Evolutionary conservation across 257 asterid species (phyloP).

Genomic region (Jacaranda mimosifolia): DNA sequence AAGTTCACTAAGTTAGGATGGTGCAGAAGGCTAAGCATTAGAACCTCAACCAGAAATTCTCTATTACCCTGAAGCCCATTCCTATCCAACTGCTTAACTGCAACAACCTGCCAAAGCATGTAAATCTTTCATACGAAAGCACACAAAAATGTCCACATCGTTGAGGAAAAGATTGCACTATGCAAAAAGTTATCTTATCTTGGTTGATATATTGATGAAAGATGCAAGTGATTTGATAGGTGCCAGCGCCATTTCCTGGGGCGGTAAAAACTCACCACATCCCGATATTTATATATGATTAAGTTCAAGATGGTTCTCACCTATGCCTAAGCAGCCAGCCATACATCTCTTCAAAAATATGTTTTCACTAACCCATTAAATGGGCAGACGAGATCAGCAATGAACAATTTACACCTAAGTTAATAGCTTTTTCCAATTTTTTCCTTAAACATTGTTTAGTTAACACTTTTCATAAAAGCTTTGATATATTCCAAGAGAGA

Average conservation of each 20-base stretch:
- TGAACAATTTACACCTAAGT: no score
- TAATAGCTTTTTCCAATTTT: no score
- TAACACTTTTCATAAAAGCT: no score
- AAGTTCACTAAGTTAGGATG: slow-evolving; percentile 92
- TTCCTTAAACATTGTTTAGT: no score
- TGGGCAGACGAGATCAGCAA: no score
- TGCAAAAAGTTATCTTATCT: background rate
- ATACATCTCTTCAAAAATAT: no score
- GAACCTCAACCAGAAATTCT: slow-evolving; percentile 96
- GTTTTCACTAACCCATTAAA: no score
- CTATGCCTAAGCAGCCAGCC: no score
- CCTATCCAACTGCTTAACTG: slow-evolving; percentile 96
- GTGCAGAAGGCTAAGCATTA: slow-evolving; percentile 98
- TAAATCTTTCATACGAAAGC: slow-evolving; percentile 7
- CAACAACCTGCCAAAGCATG: slow-evolving; percentile 72
- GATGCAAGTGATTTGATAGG: background rate
- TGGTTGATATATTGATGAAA: background rate
- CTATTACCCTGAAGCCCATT: slow-evolving; percentile 99
- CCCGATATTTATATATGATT: background rate
- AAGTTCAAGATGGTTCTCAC: no score
- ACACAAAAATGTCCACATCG: background rate
- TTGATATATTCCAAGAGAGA: no score
- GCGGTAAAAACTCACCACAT: background rate
- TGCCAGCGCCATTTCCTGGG: background rate
- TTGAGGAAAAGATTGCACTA: background rate